These are phyloP conservation scores for Aspergillus incahuasiensis DNA, from an alignment of 495 filamentous ascomycete species.

Conservation along the genomic window DNA sequence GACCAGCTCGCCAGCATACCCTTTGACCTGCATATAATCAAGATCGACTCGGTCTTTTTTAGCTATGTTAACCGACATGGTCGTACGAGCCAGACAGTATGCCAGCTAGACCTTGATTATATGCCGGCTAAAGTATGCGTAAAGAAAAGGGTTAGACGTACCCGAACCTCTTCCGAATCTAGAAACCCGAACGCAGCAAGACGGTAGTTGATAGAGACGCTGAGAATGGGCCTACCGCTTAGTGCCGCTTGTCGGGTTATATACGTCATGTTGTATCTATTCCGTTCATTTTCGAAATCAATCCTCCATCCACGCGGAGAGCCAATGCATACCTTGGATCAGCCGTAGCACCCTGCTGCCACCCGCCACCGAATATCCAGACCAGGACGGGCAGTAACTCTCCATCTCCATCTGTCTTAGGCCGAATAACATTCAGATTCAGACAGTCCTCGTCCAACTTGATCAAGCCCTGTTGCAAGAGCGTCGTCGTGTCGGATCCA, in stretches of 20 bases:
- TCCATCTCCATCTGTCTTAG: constrained; percentile 34
- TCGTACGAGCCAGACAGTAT: no score
- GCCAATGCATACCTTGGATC: constrained; percentile 30
- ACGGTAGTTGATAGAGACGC: constrained; percentile 73
- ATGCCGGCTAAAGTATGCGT: no score
- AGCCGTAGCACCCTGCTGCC: constrained; percentile 32
- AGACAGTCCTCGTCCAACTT: constrained; percentile 55
- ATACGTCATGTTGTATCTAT: constrained; percentile 36
- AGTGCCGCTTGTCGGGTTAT: constrained; percentile 29
- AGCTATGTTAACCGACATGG: no score
- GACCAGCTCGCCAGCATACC: no score
- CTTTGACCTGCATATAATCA: no score
- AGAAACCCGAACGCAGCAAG: constrained; percentile 69
- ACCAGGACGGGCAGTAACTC: constrained; percentile 57
- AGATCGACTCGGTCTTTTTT: no score
- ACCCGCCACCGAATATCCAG: constrained; percentile 66
- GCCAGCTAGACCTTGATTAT: no score
- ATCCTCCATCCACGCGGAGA: not conserved
- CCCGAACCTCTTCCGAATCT: constrained; percentile 44
- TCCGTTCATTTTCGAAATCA: not conserved
- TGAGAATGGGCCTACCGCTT: constrained; percentile 56
- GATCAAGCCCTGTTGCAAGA: constrained; percentile 24
- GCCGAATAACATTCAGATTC: constrained; percentile 60
- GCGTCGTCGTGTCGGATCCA: constrained; percentile 26
- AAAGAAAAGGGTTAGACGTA: no score